Evolutionary conservation across 768 basidiomycete genomes (phyloP).

Genomic region (Mycena belliarum): DNA sequence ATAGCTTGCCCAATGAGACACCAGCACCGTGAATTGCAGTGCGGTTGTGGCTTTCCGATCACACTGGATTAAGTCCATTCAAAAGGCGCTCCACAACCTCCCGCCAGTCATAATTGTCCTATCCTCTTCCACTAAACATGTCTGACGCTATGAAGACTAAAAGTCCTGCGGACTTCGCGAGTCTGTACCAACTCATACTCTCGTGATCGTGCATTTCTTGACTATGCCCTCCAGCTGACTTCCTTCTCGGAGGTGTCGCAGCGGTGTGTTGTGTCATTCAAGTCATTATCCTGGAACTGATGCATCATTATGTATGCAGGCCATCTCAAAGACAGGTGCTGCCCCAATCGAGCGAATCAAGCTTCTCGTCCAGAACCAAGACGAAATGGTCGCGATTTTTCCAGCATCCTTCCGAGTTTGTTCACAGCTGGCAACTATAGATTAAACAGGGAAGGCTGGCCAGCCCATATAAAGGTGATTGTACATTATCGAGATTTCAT

Average conservation of each 20-base stretch:
- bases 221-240: slow-evolving; percentile 49
- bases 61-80: not conserved
- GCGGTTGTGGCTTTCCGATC: not conserved
- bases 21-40: not conserved
- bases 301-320: slow-evolving; percentile 40
- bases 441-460: slow-evolving; percentile 87
- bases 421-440: slow-evolving; percentile 32
- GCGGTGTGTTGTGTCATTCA: slow-evolving; percentile 42
- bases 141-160: slow-evolving; percentile 36
- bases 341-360: slow-evolving; percentile 92
- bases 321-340: slow-evolving; percentile 84
- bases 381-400: slow-evolving; percentile 65
- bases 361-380: slow-evolving; percentile 83
- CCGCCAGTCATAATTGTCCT: not conserved
- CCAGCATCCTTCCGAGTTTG: not conserved
- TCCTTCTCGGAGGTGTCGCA: slow-evolving; percentile 76
- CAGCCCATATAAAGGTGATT: slow-evolving; percentile 68
- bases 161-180: slow-evolving; percentile 71
- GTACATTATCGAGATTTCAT: not conserved
- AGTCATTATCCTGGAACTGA: not conserved
- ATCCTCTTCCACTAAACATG: slow-evolving; percentile 1
- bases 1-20: slow-evolving; percentile 2
- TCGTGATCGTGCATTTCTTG: slow-evolving; percentile 17
- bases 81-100: not conserved
- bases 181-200: slow-evolving; percentile 35